A percentile compares a stretch with the other conserved stretches of the same genome.
phyloP scores from a whole-genome alignment of 345 rosid species.

The Populus tremula region DNA sequence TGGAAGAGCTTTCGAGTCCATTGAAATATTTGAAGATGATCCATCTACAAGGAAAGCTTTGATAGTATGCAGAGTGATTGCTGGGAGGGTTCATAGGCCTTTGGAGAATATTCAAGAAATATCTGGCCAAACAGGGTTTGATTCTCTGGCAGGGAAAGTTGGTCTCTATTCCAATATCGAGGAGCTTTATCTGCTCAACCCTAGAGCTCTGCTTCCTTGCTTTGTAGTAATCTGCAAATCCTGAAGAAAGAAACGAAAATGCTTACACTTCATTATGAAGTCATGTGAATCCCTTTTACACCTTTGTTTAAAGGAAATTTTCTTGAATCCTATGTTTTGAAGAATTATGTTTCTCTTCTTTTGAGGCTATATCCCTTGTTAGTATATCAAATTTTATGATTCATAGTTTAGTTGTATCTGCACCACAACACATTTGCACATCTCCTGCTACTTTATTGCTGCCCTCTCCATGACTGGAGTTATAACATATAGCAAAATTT shows the following conservation, averaged over 20 bases:
- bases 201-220: conserved; percentile 88
- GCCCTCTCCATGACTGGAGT: not conserved
- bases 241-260: conserved; percentile 24
- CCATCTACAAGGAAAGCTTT: conserved; percentile 66
- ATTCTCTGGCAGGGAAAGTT: conserved; percentile 93
- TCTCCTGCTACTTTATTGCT: conserved; percentile 17
- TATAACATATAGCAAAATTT: not conserved
- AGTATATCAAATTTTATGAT: conserved; percentile 19
- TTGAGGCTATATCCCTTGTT: conserved; percentile 8
- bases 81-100: conserved; percentile 94
- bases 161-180: conserved; percentile 90
- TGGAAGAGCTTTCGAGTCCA: conserved; percentile 80
- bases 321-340: conserved; percentile 9
- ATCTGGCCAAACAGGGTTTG: conserved; percentile 79
- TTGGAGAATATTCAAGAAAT: conserved; percentile 83
- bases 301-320: conserved; percentile 15
- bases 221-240: conserved; percentile 84
- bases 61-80: conserved; percentile 92
- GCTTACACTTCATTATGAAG: conserved; percentile 7
- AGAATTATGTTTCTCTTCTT: conserved; percentile 27
- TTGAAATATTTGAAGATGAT: conserved; percentile 39
- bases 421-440: conserved; percentile 11
- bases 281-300: conserved; percentile 19
- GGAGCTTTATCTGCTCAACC: conserved; percentile 94
- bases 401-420: conserved; percentile 8